Conservation (phyloP, 495 filamentous ascomycete genomes). For the Cercophora scortea region DNA sequence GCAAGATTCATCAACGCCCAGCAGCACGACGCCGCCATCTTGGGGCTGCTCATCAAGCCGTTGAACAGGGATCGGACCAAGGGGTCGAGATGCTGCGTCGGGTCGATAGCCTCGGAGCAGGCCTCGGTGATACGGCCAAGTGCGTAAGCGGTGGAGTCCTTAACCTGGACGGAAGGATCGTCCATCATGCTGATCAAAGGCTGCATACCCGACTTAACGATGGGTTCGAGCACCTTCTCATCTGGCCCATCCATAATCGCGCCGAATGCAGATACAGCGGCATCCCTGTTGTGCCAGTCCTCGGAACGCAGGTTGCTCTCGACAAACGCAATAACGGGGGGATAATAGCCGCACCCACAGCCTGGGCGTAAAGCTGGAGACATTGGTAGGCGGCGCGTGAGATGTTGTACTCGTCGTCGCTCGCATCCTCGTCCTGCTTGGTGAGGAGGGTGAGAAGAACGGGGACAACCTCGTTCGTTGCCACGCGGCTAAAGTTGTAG, state of each 20-base stretch:
- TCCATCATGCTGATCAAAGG: constrained; percentile 96
- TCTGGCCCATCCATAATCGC: constrained; percentile 99
- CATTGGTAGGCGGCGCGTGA: constrained; percentile 95
- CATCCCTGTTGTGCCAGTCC: constrained; percentile 90
- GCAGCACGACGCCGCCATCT: constrained; percentile 97
- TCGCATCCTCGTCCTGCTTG: constrained; percentile 94
- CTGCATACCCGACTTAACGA: constrained; percentile 88
- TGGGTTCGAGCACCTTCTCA: constrained; percentile 74
- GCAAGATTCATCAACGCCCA: constrained; percentile 99
- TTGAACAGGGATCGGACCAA: constrained; percentile 84
- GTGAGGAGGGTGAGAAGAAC: constrained; percentile 83
- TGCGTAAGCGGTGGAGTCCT: constrained; percentile 95
- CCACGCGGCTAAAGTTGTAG: constrained; percentile 87
- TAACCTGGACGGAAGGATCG: constrained; percentile 77
- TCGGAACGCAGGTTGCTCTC: constrained; percentile 82
- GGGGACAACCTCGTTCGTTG: constrained; percentile 85
- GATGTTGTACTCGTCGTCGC: constrained; percentile 94
- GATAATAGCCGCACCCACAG: constrained; percentile 74
- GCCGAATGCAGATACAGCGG: constrained; percentile 95
- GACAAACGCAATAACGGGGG: constrained; percentile 80
- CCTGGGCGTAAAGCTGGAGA: constrained; percentile 88
- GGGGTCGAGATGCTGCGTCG: constrained; percentile 66
- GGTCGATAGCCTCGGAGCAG: constrained; percentile 82
- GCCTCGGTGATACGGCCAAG: constrained; percentile 92
- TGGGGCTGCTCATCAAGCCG: constrained; percentile 82